phyloP scores from a whole-genome alignment of 2,329 filamentous ascomycete genomes.

The Ascochyta pisi region DNA sequence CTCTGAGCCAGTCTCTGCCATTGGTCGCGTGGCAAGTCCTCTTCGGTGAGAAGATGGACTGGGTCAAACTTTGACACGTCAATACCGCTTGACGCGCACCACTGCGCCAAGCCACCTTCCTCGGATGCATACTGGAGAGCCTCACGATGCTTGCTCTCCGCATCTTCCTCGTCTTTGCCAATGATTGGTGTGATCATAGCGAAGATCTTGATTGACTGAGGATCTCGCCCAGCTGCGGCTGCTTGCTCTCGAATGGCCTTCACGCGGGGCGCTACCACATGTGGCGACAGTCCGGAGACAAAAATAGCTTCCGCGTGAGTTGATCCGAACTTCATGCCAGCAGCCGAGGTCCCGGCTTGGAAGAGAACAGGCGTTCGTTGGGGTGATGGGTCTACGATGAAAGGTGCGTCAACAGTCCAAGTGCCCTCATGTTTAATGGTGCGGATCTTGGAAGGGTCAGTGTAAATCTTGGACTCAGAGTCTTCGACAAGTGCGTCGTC shows the following conservation, averaged over 20 bases:
- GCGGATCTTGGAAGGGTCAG: constrained; percentile 62
- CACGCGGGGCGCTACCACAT: constrained; percentile 65
- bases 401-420: constrained; percentile 64
- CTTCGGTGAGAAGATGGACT: constrained; percentile 61
- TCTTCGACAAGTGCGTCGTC: constrained; percentile 68
- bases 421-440: constrained; percentile 67
- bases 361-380: constrained; percentile 71
- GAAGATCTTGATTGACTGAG: constrained; percentile 68
- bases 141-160: constrained; percentile 65
- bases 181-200: constrained; percentile 70
- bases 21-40: constrained; percentile 19
- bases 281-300: constrained; percentile 67
- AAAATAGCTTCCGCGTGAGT: constrained; percentile 74
- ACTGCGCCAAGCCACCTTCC: constrained; percentile 71
- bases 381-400: constrained; percentile 70
- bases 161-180: constrained; percentile 69
- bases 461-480: constrained; percentile 63
- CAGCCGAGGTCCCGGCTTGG: constrained; percentile 70
- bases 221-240: constrained; percentile 61
- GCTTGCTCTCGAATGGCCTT: constrained; percentile 66
- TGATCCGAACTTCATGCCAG: constrained; percentile 69
- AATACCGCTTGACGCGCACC: constrained; percentile 74
- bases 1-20: constrained; percentile 22
- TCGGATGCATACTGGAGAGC: constrained; percentile 64
- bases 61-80: constrained; percentile 64